Conservation (phyloP, 208 protist species). For the Porcisia hertigi region DNA sequence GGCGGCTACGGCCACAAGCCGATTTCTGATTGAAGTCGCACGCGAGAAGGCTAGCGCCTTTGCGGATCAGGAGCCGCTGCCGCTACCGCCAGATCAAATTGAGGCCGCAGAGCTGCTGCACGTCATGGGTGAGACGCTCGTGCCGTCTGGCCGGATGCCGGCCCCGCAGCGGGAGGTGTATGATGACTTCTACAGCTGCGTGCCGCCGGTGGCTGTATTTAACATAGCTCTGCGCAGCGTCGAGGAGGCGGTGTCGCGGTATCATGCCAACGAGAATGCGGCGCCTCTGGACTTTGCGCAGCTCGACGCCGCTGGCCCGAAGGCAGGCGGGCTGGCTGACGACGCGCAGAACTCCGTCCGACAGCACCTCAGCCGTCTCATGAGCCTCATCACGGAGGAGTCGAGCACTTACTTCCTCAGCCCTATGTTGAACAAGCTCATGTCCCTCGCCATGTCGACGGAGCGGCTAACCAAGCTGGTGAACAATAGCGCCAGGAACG, state of each 20-base stretch:
- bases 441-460: conserved; percentile 51
- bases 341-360: conserved; percentile 58
- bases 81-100: conserved; percentile 57
- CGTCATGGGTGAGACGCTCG: conserved; percentile 89
- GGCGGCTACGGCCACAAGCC: conserved; percentile 71
- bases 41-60: conserved; percentile 72
- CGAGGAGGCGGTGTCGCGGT: conserved; percentile 69
- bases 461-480: conserved; percentile 52
- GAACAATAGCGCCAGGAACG: conserved; percentile 31
- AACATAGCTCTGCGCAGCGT: conserved; percentile 52
- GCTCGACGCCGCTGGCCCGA: conserved; percentile 37
- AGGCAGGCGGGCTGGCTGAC: conserved; percentile 3
- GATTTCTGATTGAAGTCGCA: conserved; percentile 61
- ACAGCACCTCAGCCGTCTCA: conserved; percentile 53
- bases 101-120: conserved; percentile 52
- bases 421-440: conserved; percentile 65
- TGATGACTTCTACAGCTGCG: conserved; percentile 91
- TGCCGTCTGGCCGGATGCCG: conserved; percentile 87
- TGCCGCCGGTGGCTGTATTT: conserved; percentile 80
- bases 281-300: conserved; percentile 57
- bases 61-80: conserved; percentile 28
- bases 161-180: conserved; percentile 91
- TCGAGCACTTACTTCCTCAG: conserved; percentile 75
- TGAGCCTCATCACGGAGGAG: conserved; percentile 76
- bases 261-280: conserved; percentile 45